Percentiles rank a stretch among this genome's conserved stretches.
These are phyloP conservation scores for Lactarius hengduanensis DNA, from an alignment of 768 basidiomycete genomes.

Conservation along the genomic window DNA sequence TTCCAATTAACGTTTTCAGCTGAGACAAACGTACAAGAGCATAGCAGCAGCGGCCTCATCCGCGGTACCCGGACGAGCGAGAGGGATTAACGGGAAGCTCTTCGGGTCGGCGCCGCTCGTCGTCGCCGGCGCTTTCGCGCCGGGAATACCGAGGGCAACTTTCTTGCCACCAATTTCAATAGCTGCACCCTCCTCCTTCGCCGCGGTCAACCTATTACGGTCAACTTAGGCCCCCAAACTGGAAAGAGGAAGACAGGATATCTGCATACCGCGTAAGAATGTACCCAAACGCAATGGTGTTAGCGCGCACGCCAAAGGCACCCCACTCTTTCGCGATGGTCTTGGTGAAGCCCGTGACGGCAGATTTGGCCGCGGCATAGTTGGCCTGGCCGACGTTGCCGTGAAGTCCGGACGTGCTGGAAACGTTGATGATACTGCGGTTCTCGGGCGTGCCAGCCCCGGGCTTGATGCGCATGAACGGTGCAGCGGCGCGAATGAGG, in stretches of 20 bases:
- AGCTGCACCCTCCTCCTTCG: slow-evolving; percentile 72
- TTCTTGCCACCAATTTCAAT: slow-evolving; percentile 84
- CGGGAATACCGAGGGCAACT: slow-evolving; percentile 78
- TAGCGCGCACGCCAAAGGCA: slow-evolving; percentile 74
- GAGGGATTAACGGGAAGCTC: slow-evolving; percentile 53
- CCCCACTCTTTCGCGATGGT: slow-evolving; percentile 91
- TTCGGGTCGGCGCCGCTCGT: slow-evolving; percentile 40
- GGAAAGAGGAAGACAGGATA: slow-evolving; percentile 5
- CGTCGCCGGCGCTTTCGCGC: slow-evolving; percentile 41
- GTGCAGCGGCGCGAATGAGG: slow-evolving; percentile 79
- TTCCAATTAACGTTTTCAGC: neutral
- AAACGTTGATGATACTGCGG: slow-evolving; percentile 78
- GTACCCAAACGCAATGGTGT: slow-evolving; percentile 75
- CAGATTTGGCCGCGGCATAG: slow-evolving; percentile 78
- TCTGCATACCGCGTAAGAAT: slow-evolving; percentile 68
- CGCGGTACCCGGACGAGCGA: slow-evolving; percentile 61
- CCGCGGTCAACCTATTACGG: slow-evolving; percentile 59
- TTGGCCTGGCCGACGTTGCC: slow-evolving; percentile 86
- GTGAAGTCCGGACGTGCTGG: slow-evolving; percentile 79
- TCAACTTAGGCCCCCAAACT: neutral
- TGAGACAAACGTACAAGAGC: slow-evolving; percentile 61
- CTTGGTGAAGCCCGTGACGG: slow-evolving; percentile 77
- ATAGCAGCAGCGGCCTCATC: slow-evolving; percentile 77
- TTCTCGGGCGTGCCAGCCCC: slow-evolving; percentile 50
- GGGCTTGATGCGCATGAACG: slow-evolving; percentile 82